A percentile compares a stretch with the other conserved stretches of the same genome.
Conservation (phyloP, 768 basidiomycete species). For the Lentinula aciculospora region DNA sequence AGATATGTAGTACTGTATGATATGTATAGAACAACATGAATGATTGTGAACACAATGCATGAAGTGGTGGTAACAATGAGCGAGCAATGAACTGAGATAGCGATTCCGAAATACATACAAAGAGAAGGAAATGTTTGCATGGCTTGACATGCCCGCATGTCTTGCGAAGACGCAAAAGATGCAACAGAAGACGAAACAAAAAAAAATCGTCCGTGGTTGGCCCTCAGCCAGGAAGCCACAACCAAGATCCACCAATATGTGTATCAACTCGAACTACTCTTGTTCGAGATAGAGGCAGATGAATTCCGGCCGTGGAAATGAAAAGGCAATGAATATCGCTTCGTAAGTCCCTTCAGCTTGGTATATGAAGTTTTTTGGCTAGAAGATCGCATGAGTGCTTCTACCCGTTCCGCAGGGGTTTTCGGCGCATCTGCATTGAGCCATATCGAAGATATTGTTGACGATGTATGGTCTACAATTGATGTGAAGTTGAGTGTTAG, state of each 20-base stretch:
- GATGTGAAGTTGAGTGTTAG: background rate
- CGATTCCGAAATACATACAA: background rate
- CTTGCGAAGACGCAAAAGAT: background rate
- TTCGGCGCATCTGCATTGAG: conserved; percentile 6
- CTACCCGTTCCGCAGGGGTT: conserved; percentile 1
- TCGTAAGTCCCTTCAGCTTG: background rate
- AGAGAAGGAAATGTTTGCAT: background rate
- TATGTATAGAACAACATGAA: background rate
- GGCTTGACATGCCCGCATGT: background rate
- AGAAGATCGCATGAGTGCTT: conserved; percentile 6
- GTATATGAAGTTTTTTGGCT: background rate
- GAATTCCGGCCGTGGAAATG: background rate
- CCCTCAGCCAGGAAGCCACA: background rate
- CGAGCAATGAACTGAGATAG: background rate
- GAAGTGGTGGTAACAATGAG: background rate
- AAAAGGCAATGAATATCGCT: conserved; percentile 1
- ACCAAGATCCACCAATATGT: too few species aligned
- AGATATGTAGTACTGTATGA: background rate
- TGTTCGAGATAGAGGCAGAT: background rate
- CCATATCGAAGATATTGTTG: conserved; percentile 7
- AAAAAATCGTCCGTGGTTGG: too few species aligned
- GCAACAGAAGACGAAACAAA: background rate
- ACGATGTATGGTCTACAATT: background rate
- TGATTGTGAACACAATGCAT: too few species aligned
- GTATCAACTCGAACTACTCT: background rate